Evolutionary conservation across 1,284 basidiomycete genomes (phyloP).

Genomic region (Crepidotus sp.): DNA sequence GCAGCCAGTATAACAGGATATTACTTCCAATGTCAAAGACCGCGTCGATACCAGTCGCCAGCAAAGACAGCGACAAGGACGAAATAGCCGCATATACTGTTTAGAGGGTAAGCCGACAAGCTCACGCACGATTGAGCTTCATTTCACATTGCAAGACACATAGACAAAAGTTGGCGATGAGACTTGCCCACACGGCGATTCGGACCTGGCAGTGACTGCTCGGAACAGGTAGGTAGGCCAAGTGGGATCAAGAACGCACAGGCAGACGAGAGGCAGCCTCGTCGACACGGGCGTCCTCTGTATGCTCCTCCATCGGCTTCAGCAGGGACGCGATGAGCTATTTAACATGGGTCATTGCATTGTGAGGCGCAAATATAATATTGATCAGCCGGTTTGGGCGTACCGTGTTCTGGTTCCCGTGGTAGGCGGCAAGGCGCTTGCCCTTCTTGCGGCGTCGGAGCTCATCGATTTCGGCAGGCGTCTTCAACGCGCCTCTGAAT

Average conservation of each 20-base stretch:
- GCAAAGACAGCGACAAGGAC: constrained; percentile 76
- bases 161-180: constrained; percentile 67
- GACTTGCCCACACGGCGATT: constrained; percentile 81
- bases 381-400: constrained; percentile 18
- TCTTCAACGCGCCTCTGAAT: constrained; percentile 47
- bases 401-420: constrained; percentile 78
- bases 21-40: constrained; percentile 92
- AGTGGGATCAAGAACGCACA: constrained; percentile 33
- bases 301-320: constrained; percentile 85
- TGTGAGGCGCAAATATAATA: constrained; percentile 39
- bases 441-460: constrained; percentile 54
- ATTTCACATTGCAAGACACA: constrained; percentile 56
- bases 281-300: constrained; percentile 59
- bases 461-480: constrained; percentile 50
- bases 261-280: constrained; percentile 57
- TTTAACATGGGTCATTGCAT: not conserved
- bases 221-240: constrained; percentile 16
- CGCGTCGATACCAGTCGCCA: constrained; percentile 86
- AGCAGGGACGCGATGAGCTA: constrained; percentile 77
- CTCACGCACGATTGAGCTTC: constrained; percentile 7
- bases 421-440: constrained; percentile 62
- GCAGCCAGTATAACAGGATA: constrained; percentile 74
- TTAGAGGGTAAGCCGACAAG: constrained; percentile 3
- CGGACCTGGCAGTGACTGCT: constrained; percentile 49
- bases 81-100: constrained; percentile 82